Conservation (phyloP, 805 yeast species). For the Debaryomyces tyrocola region DNA sequence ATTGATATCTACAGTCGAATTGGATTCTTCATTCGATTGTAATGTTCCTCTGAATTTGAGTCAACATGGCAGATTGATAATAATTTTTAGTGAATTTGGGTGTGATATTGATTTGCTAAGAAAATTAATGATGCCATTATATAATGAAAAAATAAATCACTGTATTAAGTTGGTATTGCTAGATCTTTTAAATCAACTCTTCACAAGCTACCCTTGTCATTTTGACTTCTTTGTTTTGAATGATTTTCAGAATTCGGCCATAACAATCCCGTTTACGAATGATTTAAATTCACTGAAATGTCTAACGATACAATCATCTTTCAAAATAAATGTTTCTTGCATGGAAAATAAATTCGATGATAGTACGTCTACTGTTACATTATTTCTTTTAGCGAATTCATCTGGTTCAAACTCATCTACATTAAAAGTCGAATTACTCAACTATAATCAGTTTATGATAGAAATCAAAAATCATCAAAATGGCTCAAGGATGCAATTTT, state of each 20-base stretch:
- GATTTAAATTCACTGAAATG: conserved; percentile 16
- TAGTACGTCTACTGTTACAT: conserved; percentile 8
- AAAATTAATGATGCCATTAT: conserved; percentile 19
- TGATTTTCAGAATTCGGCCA: conserved; percentile 11
- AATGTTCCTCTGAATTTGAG: conserved; percentile 12
- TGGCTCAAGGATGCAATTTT: conserved; percentile 26
- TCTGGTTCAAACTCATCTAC: conserved; percentile 18
- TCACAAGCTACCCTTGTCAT: conserved; percentile 23
- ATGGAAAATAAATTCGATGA: conserved; percentile 7
- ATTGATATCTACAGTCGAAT: background rate
- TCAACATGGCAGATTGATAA: conserved; percentile 22
- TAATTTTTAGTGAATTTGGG: conserved; percentile 34
- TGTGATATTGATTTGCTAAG: conserved; percentile 23
- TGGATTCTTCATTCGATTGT: background rate
- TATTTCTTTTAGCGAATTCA: conserved; percentile 30
- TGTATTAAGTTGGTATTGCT: conserved; percentile 16
- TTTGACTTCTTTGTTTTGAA: conserved; percentile 30
- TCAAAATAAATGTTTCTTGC: conserved; percentile 23
- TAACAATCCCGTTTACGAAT: conserved; percentile 22
- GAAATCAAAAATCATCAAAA: conserved; percentile 24
- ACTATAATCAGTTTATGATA: conserved; percentile 30
- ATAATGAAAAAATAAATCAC: conserved; percentile 5
- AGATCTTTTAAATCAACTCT: conserved; percentile 21
- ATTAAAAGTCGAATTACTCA: conserved; percentile 27
- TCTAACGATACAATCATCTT: conserved; percentile 43